Conservation (phyloP, 768 basidiomycete genomes). For the Mycena vitilis region DNA sequence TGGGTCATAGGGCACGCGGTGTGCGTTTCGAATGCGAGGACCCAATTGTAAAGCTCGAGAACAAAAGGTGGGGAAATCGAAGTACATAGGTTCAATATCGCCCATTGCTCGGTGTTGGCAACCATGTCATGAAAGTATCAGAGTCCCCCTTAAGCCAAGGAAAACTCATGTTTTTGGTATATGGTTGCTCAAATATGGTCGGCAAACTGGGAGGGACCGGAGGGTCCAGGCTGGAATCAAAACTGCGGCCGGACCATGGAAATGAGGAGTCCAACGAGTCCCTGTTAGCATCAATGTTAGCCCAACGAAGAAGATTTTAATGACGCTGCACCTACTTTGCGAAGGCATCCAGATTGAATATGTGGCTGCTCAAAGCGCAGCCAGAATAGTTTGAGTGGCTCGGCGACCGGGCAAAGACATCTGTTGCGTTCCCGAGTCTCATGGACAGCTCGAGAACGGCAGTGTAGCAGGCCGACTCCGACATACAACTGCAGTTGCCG, state of each 20-base stretch:
- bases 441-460: conserved; percentile 31
- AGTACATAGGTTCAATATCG: too few relatives aligned
- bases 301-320: background rate
- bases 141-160: conserved; percentile 7
- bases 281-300: conserved; percentile 21
- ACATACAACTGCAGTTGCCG: conserved; percentile 24
- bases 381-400: conserved; percentile 20
- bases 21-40: too few relatives aligned
- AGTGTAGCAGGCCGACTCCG: conserved; percentile 24
- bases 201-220: conserved; percentile 16
- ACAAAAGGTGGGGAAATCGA: too few relatives aligned
- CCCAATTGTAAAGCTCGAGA: too few relatives aligned
- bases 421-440: conserved; percentile 26
- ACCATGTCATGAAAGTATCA: conserved; percentile 29
- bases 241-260: background rate
- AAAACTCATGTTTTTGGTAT: background rate
- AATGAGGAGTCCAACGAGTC: conserved; percentile 14
- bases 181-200: conserved; percentile 11
- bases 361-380: conserved; percentile 27
- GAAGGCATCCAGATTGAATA: conserved; percentile 27
- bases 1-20: too few relatives aligned
- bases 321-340: conserved; percentile 21
- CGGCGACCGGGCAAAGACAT: conserved; percentile 29
- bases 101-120: background rate
- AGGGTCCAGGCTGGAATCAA: background rate